phyloP scores from a whole-genome alignment of 768 basidiomycete genomes.

The Agaricus bisporus region DNA sequence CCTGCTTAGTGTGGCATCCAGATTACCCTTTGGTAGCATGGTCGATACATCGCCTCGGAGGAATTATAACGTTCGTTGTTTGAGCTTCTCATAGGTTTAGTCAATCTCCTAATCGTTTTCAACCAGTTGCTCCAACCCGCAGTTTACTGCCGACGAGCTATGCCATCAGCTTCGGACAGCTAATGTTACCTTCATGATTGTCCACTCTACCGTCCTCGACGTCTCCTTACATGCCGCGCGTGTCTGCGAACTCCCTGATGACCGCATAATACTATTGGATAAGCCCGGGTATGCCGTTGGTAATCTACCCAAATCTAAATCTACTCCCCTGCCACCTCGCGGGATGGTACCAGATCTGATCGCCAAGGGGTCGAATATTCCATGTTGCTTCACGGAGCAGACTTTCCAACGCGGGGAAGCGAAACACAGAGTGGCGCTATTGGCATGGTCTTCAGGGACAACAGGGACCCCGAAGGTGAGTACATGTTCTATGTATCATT shows the following conservation, averaged over 20 bases:
- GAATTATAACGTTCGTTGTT: slow-evolving; percentile 40
- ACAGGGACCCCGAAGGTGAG: slow-evolving; percentile 59
- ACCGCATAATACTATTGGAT: slow-evolving; percentile 45
- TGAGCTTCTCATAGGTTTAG: neutral
- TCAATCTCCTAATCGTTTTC: slow-evolving; percentile 4
- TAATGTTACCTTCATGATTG: slow-evolving; percentile 36
- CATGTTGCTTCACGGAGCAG: slow-evolving; percentile 33
- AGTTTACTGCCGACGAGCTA: slow-evolving; percentile 47
- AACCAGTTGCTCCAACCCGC: slow-evolving; percentile 47
- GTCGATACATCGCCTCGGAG: slow-evolving; percentile 47
- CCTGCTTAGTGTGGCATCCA: neutral
- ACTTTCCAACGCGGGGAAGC: slow-evolving; percentile 44
- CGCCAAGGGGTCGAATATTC: slow-evolving; percentile 16
- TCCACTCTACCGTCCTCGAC: slow-evolving; percentile 38
- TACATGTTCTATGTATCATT: neutral
- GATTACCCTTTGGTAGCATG: slow-evolving; percentile 45
- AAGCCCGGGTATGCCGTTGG: slow-evolving; percentile 4
- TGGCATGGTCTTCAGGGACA: slow-evolving; percentile 65
- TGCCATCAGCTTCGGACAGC: slow-evolving; percentile 41
- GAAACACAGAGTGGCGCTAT: slow-evolving; percentile 51
- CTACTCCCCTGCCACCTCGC: slow-evolving; percentile 6
- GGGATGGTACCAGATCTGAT: slow-evolving; percentile 22
- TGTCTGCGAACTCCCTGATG: slow-evolving; percentile 27
- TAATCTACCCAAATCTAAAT: neutral
- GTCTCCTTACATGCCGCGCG: slow-evolving; percentile 37